phyloP scores from a whole-genome alignment of 768 basidiomycete genomes.

The Tricholoma hemisulphureum region DNA sequence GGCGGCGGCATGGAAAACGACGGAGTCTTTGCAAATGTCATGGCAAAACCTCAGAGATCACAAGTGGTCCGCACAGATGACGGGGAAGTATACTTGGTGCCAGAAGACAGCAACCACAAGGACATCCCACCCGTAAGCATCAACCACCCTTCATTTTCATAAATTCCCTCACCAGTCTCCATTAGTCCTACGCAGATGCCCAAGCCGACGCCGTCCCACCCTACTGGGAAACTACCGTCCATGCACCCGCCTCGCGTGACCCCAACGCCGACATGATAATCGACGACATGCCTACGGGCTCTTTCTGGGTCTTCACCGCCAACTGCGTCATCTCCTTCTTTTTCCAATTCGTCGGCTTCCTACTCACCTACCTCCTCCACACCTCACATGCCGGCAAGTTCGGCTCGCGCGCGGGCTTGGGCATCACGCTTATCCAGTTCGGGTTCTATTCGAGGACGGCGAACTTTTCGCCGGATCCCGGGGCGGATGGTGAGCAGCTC shows the following conservation, averaged over 20 bases:
- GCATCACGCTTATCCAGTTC: constrained; percentile 90
- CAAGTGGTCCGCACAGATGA: constrained; percentile 48
- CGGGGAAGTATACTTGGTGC: constrained; percentile 61
- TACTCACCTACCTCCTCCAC: constrained; percentile 90
- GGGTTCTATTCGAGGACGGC: constrained; percentile 68
- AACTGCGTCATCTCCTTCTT: constrained; percentile 88
- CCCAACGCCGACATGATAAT: constrained; percentile 67
- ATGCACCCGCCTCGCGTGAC: constrained; percentile 62
- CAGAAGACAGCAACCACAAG: constrained; percentile 72
- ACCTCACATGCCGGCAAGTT: constrained; percentile 91
- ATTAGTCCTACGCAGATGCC: constrained; percentile 83
- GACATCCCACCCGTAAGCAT: constrained; percentile 80
- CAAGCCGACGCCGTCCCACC: constrained; percentile 88
- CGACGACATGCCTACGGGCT: constrained; percentile 87
- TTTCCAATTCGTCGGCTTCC: constrained; percentile 95
- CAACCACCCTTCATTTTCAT: neutral
- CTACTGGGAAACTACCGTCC: constrained; percentile 96
- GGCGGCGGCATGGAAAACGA: constrained; percentile 83
- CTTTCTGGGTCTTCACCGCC: constrained; percentile 66
- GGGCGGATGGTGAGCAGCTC: neutral
- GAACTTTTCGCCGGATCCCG: constrained; percentile 25
- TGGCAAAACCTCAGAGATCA: constrained; percentile 72
- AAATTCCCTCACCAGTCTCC: neutral
- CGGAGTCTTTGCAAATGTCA: constrained; percentile 94
- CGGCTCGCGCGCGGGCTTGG: constrained; percentile 93